A percentile compares a stretch with the other conserved stretches of the same genome.
phyloP scores from a whole-genome alignment of 179 eudicot species.

The Spergularia azorica region DNA sequence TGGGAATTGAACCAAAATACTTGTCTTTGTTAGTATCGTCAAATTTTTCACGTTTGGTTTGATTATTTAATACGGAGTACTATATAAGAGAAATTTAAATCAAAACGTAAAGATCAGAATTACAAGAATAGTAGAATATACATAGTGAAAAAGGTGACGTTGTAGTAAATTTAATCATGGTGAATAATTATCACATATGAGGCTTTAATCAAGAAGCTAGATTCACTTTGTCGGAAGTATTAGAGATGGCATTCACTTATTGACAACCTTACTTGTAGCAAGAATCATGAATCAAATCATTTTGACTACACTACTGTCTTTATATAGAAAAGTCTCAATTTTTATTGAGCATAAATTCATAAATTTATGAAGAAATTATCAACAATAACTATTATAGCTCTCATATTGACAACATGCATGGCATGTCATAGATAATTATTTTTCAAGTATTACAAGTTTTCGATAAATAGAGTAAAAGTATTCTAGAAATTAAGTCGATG shows the following conservation, averaged over 20 bases:
- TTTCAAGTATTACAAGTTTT: neutral
- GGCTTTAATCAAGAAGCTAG: constrained; percentile 32
- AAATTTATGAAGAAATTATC: neutral
- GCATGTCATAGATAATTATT: constrained; percentile 14
- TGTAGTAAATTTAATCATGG: constrained; percentile 35
- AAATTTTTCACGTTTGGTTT: too few species aligned
- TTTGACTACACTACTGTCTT: constrained; percentile 4
- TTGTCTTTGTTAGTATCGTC: neutral
- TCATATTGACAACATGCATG: constrained; percentile 23
- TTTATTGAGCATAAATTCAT: neutral
- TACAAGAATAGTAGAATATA: too few species aligned
- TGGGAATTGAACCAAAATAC: neutral
- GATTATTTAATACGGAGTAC: too few species aligned
- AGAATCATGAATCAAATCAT: constrained; percentile 35
- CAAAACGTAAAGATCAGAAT: too few species aligned
- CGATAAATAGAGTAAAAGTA: too few species aligned
- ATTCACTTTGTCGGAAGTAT: constrained; percentile 39
- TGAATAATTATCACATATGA: constrained; percentile 26
- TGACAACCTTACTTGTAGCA: constrained; percentile 27
- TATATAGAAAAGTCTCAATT: constrained; percentile 13
- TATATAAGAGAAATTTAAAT: too few species aligned
- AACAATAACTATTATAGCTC: constrained; percentile 23
- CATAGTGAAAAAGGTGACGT: constrained; percentile 13
- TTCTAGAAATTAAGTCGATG: too few species aligned
- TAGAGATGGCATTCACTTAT: constrained; percentile 32